phyloP scores from a whole-genome alignment of 768 basidiomycete species.

The Tubosaeta sp. region DNA sequence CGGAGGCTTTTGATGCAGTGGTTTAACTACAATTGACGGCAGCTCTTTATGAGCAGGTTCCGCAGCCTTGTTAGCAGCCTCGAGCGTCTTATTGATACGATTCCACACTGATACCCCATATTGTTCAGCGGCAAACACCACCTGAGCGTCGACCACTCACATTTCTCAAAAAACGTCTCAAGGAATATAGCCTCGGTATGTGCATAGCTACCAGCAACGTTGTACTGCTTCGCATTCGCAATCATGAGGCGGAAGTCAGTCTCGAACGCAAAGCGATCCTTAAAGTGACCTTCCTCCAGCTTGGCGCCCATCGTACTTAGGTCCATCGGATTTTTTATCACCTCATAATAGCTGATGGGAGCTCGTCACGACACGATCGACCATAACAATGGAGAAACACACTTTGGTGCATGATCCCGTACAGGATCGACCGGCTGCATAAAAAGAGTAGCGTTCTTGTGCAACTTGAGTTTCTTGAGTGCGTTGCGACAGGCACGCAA shows the following conservation, averaged over 20 bases:
- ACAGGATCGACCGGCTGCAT: slow-evolving; percentile 94
- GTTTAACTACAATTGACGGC: slow-evolving; percentile 25
- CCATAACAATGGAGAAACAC: slow-evolving; percentile 8
- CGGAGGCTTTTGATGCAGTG: slow-evolving; percentile 16
- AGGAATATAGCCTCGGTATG: slow-evolving; percentile 72
- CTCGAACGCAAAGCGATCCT: slow-evolving; percentile 77
- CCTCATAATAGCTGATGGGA: slow-evolving; percentile 73
- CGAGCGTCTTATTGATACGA: slow-evolving; percentile 79
- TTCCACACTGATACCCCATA: slow-evolving; percentile 65
- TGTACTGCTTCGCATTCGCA: slow-evolving; percentile 83
- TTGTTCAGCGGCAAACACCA: slow-evolving; percentile 6
- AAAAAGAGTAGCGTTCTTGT: slow-evolving; percentile 75
- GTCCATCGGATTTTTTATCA: slow-evolving; percentile 95
- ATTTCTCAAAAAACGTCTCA: slow-evolving; percentile 81
- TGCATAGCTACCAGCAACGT: slow-evolving; percentile 63
- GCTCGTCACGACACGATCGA: slow-evolving; percentile 1
- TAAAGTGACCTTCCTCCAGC: slow-evolving; percentile 81
- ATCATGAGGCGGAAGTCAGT: slow-evolving; percentile 88
- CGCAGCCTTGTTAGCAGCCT: slow-evolving; percentile 52
- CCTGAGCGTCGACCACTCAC: slow-evolving; percentile 42
- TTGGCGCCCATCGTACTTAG: slow-evolving; percentile 85
- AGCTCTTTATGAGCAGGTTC: slow-evolving; percentile 21
- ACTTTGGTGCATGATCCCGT: slow-evolving; percentile 87
- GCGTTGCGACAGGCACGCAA: slow-evolving; percentile 70
- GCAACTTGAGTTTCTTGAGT: slow-evolving; percentile 71